Percentiles rank a stretch among this genome's conserved stretches.
Evolutionary conservation across 352 stramenopile genomes (phyloP).

Genomic region (Globisporangium spiculum): DNA sequence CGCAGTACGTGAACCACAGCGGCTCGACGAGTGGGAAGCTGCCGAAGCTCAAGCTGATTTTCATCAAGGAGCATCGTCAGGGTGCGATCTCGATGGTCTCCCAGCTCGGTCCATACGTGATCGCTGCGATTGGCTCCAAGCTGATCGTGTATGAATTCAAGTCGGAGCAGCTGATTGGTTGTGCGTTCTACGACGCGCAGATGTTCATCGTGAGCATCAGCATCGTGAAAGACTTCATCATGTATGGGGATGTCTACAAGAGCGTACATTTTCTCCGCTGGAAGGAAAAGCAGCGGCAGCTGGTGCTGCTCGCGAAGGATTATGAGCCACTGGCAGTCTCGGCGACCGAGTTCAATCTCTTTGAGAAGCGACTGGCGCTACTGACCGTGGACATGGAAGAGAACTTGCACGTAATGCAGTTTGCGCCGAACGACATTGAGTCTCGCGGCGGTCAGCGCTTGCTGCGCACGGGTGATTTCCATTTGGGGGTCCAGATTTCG

Average conservation of each 20-base stretch:
- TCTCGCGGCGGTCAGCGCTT: slow-evolving; percentile 80
- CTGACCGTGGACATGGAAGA: slow-evolving; percentile 79
- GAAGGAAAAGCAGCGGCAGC: slow-evolving; percentile 78
- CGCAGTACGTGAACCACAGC: slow-evolving; percentile 81
- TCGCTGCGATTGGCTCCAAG: slow-evolving; percentile 84
- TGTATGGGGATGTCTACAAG: slow-evolving; percentile 89
- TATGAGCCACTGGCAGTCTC: slow-evolving; percentile 80
- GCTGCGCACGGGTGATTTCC: slow-evolving; percentile 79
- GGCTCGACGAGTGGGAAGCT: slow-evolving; percentile 73
- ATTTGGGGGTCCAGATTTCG: slow-evolving; percentile 73
- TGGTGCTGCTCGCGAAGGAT: slow-evolving; percentile 83
- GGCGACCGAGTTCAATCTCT: slow-evolving; percentile 80
- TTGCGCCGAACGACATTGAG: slow-evolving; percentile 80
- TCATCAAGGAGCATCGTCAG: slow-evolving; percentile 86
- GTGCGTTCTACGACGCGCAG: slow-evolving; percentile 85
- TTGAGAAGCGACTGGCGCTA: slow-evolving; percentile 69
- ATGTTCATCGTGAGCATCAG: slow-evolving; percentile 85
- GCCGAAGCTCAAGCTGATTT: slow-evolving; percentile 76
- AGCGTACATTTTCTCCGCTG: slow-evolving; percentile 86
- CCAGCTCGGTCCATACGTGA: slow-evolving; percentile 77
- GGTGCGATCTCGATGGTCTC: slow-evolving; percentile 75
- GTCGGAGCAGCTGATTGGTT: slow-evolving; percentile 82
- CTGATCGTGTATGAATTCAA: slow-evolving; percentile 90
- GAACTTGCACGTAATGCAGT: slow-evolving; percentile 88
- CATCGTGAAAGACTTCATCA: slow-evolving; percentile 83